A percentile compares a stretch with the other conserved stretches of the same genome.
phyloP scores from a whole-genome alignment of 352 stramenopile species.

The Phytophthora kernoviae region DNA sequence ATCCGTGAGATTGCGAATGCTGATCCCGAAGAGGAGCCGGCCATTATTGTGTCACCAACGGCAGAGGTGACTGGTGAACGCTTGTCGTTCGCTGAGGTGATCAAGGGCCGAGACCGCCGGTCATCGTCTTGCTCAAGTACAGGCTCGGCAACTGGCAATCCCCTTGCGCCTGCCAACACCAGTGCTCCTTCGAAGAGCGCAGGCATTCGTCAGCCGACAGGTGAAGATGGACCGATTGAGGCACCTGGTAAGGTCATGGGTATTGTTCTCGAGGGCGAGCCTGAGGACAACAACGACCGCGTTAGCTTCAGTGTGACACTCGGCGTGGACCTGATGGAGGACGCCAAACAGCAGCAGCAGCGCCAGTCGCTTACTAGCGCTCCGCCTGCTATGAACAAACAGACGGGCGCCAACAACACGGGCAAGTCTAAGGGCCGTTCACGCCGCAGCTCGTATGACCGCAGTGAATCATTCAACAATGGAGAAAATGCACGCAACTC shows the following conservation, averaged over 20 bases:
- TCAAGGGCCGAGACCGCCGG: constrained; percentile 48
- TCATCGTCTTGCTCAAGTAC: constrained; percentile 54
- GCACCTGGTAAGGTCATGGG: constrained; percentile 85
- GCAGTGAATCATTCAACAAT: constrained; percentile 44
- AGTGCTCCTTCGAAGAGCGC: constrained; percentile 25
- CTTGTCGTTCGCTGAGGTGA: constrained; percentile 55
- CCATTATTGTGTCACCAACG: constrained; percentile 34
- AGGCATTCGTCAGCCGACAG: constrained; percentile 73
- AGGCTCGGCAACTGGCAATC: constrained; percentile 29
- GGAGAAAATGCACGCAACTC: constrained; percentile 37
- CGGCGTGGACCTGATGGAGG: constrained; percentile 62
- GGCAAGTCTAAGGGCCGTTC: constrained; percentile 46
- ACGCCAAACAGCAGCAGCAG: constrained; percentile 68
- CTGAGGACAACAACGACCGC: constrained; percentile 56
- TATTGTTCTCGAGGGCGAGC: constrained; percentile 63
- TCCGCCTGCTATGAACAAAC: constrained; percentile 29
- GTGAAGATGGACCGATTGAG: constrained; percentile 70
- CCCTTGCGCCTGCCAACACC: constrained; percentile 13
- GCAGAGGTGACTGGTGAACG: constrained; percentile 41
- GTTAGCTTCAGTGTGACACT: constrained; percentile 89
- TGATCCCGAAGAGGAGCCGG: constrained; percentile 41
- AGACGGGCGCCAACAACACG: constrained; percentile 25
- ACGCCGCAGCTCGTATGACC: constrained; percentile 60
- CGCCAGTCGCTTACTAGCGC: constrained; percentile 52
- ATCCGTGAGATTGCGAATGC: constrained; percentile 61